Base-by-base conservation (phyloP, 1,139 yeast species). In the Lodderomyces elongisporus region DNA sequence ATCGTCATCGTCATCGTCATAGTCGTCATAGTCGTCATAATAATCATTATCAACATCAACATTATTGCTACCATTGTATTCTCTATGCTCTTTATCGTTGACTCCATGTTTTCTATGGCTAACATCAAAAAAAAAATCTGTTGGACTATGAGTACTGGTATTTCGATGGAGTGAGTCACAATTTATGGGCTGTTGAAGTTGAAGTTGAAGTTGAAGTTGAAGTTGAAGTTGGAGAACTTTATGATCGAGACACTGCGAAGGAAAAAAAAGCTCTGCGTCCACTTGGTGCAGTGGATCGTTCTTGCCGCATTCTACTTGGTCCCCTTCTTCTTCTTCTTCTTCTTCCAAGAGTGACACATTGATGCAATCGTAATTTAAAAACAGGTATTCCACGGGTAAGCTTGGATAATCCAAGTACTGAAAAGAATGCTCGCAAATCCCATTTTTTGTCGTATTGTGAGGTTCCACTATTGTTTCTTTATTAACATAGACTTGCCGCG, bases 341-440 rank as follows among this genome's bases (percentile, higher is more conserved):
- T 38, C 41, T 14, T 48, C 46, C 17, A 46, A 41, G 32, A 51
- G 52, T 13, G 55, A 44, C 33, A 51, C 28, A 37, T 56, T 54
- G 23, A 56, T 45, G 42, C 58, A 55, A 37, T 56, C 59, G 42
- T 56, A 56, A 31, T 51, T 48, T 27, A 44, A 44, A 10, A 7
- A 5, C 34, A 23, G 15, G 36, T 32, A 12, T 34, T 27, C 4
- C 29, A 13, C 10, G 39, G 30, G 14, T 32, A 21, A 12, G 31
- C 12, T 15, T 27, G 30, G 13, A n/a, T 10, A 13, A 7, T 32
- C 30, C 13, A 39, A 17, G 24, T 39, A 37, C 18, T 39, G 42
- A 8, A 15, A 35, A 8, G 40, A 30, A 14, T 29, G 35, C 10
- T 31, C n/a, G n/a, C n/a, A n/a, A n/a, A n/a, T n/a, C n/a, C n/a